Evolutionary conservation across 2,329 filamentous ascomycete genomes (phyloP), one percentile per base, ranked within the genome.

Genomic region (Xylaria sp.): DNA sequence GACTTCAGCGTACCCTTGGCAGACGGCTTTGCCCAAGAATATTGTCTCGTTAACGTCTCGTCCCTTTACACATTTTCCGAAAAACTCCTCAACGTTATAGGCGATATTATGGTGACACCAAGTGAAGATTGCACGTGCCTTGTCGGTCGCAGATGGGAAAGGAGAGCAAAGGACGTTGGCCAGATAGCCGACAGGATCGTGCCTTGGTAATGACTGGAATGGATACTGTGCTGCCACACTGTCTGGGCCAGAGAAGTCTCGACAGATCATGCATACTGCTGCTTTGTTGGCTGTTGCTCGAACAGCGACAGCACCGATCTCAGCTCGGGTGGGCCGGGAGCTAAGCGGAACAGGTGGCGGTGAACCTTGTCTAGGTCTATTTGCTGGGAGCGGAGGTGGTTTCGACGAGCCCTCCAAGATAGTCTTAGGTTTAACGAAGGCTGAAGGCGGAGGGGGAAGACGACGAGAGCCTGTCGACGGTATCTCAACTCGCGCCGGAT

Each of bases 81-180:
- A 97, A 82, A 97, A 97, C 28, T 90, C 87, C 31, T 88, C 85
- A 0, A 89, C 89, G 77, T 98, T 93, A 78, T 98, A 99, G 56
- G 86, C 86, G 66, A 99, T 90, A 75, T 98, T 98, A 80, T 98
- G 90, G 80, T 98, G 95, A 48, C 94, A 89, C 96, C 96, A 99
- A 0, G 92, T 93, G 78, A 98, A 98, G 68, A 99, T 93, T 2
- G 90, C 93, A 33, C 96, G 88, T 2, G 96, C 95, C 82, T 97
- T 97, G 80, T 98, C 95, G 0, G 95, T 97, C 1, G 84, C 82
- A 0, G 93, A 97, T 0, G 89, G 81, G 77, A 98, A 97, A 0
- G 92, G 91, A 4, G 86, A 84, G 66, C 93, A 97, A 23, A 98
- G 87, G 60, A 92, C 88, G 60, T 88, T 86, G 0, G 94, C 94